Percentiles rank a stretch among this genome's conserved stretches.
Evolutionary conservation across 176 grass and related monocot species (phyloP).

Genomic region (Olyra latifolia): DNA sequence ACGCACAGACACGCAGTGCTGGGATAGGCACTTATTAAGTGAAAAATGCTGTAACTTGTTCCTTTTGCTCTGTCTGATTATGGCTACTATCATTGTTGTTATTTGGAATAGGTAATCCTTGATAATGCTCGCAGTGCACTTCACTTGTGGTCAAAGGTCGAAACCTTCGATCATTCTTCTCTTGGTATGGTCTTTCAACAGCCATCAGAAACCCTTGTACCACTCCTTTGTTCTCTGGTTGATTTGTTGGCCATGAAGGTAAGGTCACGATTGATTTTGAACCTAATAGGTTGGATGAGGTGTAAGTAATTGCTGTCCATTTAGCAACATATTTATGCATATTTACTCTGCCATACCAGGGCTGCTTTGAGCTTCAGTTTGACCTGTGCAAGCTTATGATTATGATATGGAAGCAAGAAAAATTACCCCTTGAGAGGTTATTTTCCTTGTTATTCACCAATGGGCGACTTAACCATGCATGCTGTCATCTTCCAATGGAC

Average conservation of each 20-base stretch:
- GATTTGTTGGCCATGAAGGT: conserved; percentile 87
- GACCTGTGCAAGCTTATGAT: conserved; percentile 70
- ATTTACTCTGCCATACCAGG: conserved; percentile 49
- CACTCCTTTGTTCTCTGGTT: conserved; percentile 73
- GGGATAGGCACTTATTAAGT: neutral
- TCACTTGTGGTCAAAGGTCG: conserved; percentile 51
- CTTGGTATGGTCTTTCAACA: conserved; percentile 34
- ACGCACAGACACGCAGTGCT: neutral
- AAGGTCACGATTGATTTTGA: conserved; percentile 4
- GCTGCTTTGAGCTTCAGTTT: conserved; percentile 73
- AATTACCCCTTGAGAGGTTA: conserved; percentile 55
- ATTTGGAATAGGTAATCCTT: conserved; percentile 61
- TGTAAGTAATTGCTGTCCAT: conserved; percentile 13
- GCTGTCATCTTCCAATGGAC: conserved; percentile 67
- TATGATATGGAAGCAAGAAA: conserved; percentile 60
- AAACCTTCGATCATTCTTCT: conserved; percentile 35
- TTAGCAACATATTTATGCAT: conserved; percentile 31
- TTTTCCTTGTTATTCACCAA: conserved; percentile 55
- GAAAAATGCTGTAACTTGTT: neutral
- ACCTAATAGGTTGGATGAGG: conserved; percentile 2
- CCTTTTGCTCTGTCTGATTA: conserved; percentile 30
- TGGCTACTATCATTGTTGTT: conserved; percentile 13
- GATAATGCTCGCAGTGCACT: conserved; percentile 45
- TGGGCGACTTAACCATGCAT: conserved; percentile 72
- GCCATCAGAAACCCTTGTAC: conserved; percentile 44